Percentiles rank a stretch among this genome's conserved stretches.
These are phyloP conservation scores for Coemansia sp. DNA, from an alignment of 192 early-diverging fungal species.

Conservation along the genomic window DNA sequence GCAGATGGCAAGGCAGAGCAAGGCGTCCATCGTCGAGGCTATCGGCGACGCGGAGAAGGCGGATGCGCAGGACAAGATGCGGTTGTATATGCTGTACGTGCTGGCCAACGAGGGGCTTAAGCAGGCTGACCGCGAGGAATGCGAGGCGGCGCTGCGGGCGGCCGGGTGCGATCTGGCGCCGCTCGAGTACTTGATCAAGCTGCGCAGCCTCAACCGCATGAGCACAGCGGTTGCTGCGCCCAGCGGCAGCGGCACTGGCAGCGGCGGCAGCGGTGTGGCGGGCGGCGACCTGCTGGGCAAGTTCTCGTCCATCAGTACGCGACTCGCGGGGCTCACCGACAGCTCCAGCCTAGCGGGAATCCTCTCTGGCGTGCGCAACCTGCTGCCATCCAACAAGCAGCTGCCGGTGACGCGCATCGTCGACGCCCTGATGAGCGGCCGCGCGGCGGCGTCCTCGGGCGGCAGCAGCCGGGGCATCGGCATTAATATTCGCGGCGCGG, in stretches of 20 bases:
- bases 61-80: conserved; percentile 80
- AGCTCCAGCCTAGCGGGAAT: conserved; percentile 71
- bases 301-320: conserved; percentile 68
- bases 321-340: conserved; percentile 69
- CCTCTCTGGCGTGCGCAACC: conserved; percentile 89
- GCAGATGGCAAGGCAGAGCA: conserved; percentile 73
- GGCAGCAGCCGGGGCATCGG: conserved; percentile 17
- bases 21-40: conserved; percentile 73
- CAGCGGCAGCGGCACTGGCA: conserved; percentile 9
- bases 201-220: conserved; percentile 41
- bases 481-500: conserved; percentile 17
- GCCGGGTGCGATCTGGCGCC: conserved; percentile 75
- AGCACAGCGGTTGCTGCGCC: conserved; percentile 27
- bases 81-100: conserved; percentile 86
- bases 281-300: conserved; percentile 51
- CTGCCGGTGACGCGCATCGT: conserved; percentile 81
- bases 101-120: conserved; percentile 68
- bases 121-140: conserved; percentile 81
- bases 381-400: conserved; percentile 88
- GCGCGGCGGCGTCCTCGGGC: conserved; percentile 12
- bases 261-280: conserved; percentile 6
- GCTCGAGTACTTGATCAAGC: conserved; percentile 81
- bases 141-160: conserved; percentile 70
- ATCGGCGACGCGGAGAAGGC: conserved; percentile 82
- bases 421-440: conserved; percentile 77